Evolutionary conservation across 345 rosid genomes (phyloP).

Genomic region (Populus tremula): DNA sequence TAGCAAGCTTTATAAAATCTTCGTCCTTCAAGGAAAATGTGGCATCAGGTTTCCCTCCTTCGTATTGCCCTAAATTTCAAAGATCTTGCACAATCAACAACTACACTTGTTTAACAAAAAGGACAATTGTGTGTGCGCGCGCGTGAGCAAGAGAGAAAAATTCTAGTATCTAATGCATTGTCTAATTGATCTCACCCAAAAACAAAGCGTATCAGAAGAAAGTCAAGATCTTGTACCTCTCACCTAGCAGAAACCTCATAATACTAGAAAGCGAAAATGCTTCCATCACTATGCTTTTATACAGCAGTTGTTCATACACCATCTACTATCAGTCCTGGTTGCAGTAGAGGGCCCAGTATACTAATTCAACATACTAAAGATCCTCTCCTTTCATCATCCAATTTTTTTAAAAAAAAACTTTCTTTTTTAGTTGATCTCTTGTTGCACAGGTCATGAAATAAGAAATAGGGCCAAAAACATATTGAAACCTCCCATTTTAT

Average conservation of each 20-base stretch:
- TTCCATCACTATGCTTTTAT: neutral
- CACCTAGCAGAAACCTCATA: neutral
- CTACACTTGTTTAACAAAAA: neutral
- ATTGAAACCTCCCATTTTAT: neutral
- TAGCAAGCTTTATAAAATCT: slow-evolving; percentile 85
- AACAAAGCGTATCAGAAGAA: neutral
- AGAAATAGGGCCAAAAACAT: neutral
- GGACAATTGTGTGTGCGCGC: neutral
- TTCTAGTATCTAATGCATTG: neutral
- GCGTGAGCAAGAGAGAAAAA: neutral
- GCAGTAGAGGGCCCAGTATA: neutral
- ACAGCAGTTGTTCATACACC: too few relatives aligned
- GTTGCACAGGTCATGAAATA: neutral
- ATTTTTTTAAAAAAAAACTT: neutral
- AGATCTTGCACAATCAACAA: neutral
- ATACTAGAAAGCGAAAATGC: neutral
- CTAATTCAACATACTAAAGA: neutral
- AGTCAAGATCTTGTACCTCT: neutral
- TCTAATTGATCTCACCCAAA: neutral
- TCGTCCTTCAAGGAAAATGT: slow-evolving; percentile 82
- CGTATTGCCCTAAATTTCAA: slow-evolving; percentile 53
- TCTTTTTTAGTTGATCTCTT: neutral
- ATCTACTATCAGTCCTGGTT: neutral
- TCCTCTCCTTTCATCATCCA: neutral
- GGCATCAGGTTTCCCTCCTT: slow-evolving; percentile 91